Base-by-base conservation (phyloP, 768 basidiomycete species). In the Tylopilus plumbeoviolaceoides region DNA sequence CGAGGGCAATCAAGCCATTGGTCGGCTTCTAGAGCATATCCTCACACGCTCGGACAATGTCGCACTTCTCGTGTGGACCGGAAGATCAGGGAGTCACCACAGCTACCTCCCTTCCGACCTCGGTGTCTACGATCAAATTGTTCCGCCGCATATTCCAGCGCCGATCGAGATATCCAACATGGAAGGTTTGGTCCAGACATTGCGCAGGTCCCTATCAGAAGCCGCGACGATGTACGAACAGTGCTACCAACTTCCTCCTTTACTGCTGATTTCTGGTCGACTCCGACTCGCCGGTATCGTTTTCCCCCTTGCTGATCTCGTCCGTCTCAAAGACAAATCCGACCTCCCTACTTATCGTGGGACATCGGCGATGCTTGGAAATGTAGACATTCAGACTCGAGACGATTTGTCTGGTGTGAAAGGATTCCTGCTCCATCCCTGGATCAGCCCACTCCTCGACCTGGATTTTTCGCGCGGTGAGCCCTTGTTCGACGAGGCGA, bases 391-490 rank as follows among this genome's bases (percentile, higher is more conserved):
- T 18, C 30, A n/a, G 45, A 52, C 54, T 3, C 33, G 2, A 4
- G 46, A 35, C n/a, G 25, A 33, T 20, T 14, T 56, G 5, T 21
- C 39, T 11, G 28, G 18, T 23, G 0, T 23, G 9, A 18, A 20
- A 42, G 17, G 36, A 15, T 2, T 1, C 17, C 25, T 28, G 10
- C 4, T 44, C 17, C 27, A 28, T 39, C 56, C 56, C 1, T 54
- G 53, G 56, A 45, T 56, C n/a, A 7, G 25, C 11, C 23, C 46
- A 12, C 23, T 56, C 3, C 51, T 51, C 5, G 51, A 47, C n/a
- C 40, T 46, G 6, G 43, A 49, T 8, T 44, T 38, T 10, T 21
- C 41, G 14, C 5, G 18, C 23, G 23, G 23, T 30, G 2, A 2
- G 35, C 21, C 7, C 4, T 23, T 23, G 21, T 12, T 49, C 1